Base-by-base conservation (phyloP, 2,329 filamentous ascomycete species). In the Leptographium radiaticola region DNA sequence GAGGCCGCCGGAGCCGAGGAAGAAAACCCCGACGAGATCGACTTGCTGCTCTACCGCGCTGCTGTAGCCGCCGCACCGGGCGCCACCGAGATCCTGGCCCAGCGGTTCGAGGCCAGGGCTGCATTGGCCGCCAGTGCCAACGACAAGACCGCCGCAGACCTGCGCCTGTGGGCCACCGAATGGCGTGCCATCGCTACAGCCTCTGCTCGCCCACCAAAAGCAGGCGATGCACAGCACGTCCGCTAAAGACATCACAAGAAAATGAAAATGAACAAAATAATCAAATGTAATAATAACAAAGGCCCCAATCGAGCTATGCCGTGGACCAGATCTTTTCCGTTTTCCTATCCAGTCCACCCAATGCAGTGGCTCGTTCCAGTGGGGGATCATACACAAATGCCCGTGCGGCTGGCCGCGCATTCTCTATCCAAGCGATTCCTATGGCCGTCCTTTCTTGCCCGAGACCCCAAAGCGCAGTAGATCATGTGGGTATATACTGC, bases 11-110 rank as follows among this genome's bases (percentile, higher is more conserved):
- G 11, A 15, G 59, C 60, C 7, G 57, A 64, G 45, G 61, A 63
- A 42, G 53, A 59, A 33, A 51, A 56, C 18, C 39, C 15, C 2
- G 60, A 60, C 4, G 51, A 53, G 18, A 7, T 47, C 2, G 53
- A 56, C 18, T 15, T 10, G n/a, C 38, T 58, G 49, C 53, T 58
- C n/a, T 42, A 55, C 9, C 51, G 62, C 50, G 69, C 68, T 8
- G 69, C 68, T 0, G 54, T 66, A 3, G 65, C 63, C 30, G 65
- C 63, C 1, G 49, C 59, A 4, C 34, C 36, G 6, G 59, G 59
- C 2, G 67, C 67, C 30, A 43, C 12, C 18, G 20, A 36, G 8
- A 13, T 18, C 4, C 9, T 59, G 33, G 53, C 54, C 10, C 60
- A 60, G 55, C 47, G 53, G 39, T 49, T 55, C 30, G 52, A 31